Evolutionary conservation across 139 green algal species (phyloP), one percentile per base, ranked within the genome.

Genomic region (Microglena sp.): DNA sequence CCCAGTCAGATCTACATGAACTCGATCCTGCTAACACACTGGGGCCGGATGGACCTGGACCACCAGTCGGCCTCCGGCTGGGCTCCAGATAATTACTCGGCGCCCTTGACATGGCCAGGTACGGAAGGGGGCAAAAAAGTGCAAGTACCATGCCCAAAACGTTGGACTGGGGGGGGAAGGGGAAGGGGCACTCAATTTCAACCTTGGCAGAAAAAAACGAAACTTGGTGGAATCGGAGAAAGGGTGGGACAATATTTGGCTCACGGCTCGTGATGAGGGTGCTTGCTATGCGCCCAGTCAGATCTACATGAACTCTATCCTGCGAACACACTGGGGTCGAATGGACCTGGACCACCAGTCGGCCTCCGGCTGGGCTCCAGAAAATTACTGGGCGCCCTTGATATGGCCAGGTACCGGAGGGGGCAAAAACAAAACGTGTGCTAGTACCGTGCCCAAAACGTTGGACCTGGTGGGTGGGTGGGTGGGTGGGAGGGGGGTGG

Each of bases 171-270:
- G n/a, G n/a, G n/a, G n/a, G n/a, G n/a, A n/a, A n/a, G n/a, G n/a
- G n/a, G n/a, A n/a, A n/a, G n/a, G n/a, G n/a, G n/a, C n/a, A n/a
- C n/a, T n/a, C n/a, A n/a, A n/a, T n/a, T n/a, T n/a, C n/a, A n/a
- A n/a, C n/a, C n/a, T n/a, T n/a, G n/a, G n/a, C n/a, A n/a, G n/a
- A n/a, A n/a, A n/a, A n/a, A n/a, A n/a, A n/a, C n/a, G n/a, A n/a
- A n/a, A n/a, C n/a, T n/a, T n/a, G n/a, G 72, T 64, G 71, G 35
- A 73, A 35, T 28, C 65, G 11, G 15, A 18, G 15, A 11, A 50
- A 50, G 84, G 84, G 4, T 33, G 68, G 1, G 82, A 90, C 74
- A 83, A 89, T 71, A 74, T 89, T 7, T 86, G 78, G 63, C 30
- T 84, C 75, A 81, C 29, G 73, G 64, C 57, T 55, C 64, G 1